Conservation (phyloP, 805 yeast genomes). For the Lipomyces lipofer region DNA sequence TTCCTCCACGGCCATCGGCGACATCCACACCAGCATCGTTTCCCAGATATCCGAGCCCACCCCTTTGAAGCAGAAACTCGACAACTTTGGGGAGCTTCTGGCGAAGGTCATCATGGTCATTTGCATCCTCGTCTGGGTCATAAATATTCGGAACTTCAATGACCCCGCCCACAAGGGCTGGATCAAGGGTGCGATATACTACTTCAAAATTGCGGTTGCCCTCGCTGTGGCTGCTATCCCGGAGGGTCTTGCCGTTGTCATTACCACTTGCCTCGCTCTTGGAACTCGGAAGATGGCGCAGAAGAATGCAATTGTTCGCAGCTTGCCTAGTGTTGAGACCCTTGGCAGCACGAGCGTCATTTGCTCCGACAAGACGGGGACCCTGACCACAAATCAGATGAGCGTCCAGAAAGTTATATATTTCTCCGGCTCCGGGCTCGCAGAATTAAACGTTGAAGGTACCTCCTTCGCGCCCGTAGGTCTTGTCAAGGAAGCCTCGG, state of each 20-base stretch:
- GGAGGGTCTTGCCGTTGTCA: conserved; percentile 53
- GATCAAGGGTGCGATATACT: conserved; percentile 49
- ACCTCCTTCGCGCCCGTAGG: conserved; percentile 30
- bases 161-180: conserved; percentile 50
- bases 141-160: conserved; percentile 45
- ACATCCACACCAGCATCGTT: conserved; percentile 42
- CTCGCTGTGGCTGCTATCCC: conserved; percentile 54
- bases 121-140: conserved; percentile 50
- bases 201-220: conserved; percentile 52
- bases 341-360: conserved; percentile 59
- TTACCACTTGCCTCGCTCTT: conserved; percentile 51
- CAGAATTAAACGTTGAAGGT: conserved; percentile 45
- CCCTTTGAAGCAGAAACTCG: conserved; percentile 44
- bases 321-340: conserved; percentile 54
- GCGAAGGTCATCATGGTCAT: conserved; percentile 49
- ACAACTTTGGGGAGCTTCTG: conserved; percentile 44
- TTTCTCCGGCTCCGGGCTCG: conserved; percentile 40
- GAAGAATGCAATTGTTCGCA: conserved; percentile 48
- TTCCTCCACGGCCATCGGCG: conserved; percentile 46
- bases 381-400: conserved; percentile 46
- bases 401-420: conserved; percentile 39
- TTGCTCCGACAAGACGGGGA: conserved; percentile 53
- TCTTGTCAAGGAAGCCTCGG: conserved; percentile 33
- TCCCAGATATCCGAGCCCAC: conserved; percentile 44
- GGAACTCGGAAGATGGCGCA: conserved; percentile 51